phyloP scores from a whole-genome alignment of 345 rosid genomes.

The Acer saccharum region DNA sequence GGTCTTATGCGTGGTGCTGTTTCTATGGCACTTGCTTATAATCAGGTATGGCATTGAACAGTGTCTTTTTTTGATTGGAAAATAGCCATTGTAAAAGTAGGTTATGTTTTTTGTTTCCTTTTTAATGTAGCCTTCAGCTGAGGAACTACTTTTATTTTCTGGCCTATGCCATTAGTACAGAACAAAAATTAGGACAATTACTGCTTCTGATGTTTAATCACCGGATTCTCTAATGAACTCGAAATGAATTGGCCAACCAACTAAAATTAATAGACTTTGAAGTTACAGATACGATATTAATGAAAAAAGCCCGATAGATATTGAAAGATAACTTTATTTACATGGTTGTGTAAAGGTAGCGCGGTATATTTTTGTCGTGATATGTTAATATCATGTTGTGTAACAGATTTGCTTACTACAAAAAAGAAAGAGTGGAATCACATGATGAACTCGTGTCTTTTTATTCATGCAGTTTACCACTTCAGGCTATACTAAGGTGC shows the following conservation, averaged over 20 bases:
- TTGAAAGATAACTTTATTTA: not conserved
- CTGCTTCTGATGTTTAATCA: not conserved
- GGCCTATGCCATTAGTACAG: not conserved
- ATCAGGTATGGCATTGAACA: constrained; percentile 53
- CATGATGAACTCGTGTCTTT: not conserved
- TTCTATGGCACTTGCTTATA: constrained; percentile 97
- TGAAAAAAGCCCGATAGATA: not conserved
- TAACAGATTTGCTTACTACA: not conserved
- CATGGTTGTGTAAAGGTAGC: not conserved
- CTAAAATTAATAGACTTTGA: not conserved
- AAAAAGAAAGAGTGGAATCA: not conserved
- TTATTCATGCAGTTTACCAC: constrained; percentile 62
- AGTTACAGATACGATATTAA: not conserved
- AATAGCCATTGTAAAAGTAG: not conserved
- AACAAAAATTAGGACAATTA: not conserved
- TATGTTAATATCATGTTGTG: not conserved
- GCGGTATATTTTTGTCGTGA: not conserved
- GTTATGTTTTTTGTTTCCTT: not conserved
- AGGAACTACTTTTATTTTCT: not conserved
- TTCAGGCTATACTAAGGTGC: constrained; percentile 59
- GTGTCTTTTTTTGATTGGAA: not conserved
- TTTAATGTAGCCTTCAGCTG: not conserved
- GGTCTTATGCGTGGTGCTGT: constrained; percentile 98
- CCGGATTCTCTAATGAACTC: not conserved
- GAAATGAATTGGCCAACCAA: not conserved